Evolutionary conservation across 108 stramenopile species (phyloP).

Genomic region (Stephanodiscus triporus): DNA sequence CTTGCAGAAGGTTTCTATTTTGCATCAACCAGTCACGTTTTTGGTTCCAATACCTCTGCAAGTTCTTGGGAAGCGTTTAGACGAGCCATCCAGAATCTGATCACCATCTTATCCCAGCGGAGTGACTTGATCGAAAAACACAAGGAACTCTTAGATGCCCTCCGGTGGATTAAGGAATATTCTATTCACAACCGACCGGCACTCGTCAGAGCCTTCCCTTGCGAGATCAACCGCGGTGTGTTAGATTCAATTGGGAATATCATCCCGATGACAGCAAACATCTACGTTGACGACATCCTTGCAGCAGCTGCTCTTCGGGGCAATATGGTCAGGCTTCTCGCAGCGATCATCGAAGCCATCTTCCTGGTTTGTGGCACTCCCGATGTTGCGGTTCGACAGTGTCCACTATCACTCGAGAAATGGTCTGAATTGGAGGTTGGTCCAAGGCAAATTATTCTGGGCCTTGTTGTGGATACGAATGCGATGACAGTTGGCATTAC

Average conservation of each 20-base stretch:
- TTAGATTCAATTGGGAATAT: background rate
- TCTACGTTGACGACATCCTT: background rate
- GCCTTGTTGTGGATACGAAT: no score
- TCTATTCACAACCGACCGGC: background rate
- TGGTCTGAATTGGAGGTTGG: no score
- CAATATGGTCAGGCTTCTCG: no score
- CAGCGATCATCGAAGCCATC: background rate
- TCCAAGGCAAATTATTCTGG: no score
- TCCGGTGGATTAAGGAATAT: background rate
- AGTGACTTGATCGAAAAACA: background rate
- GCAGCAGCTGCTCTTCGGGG: no score
- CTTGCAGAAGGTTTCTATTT: background rate
- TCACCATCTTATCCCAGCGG: background rate
- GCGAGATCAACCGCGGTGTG: background rate
- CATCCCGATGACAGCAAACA: background rate
- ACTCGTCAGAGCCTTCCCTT: background rate
- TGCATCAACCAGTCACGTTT: background rate
- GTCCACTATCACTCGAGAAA: no score
- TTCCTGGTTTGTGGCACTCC: background rate
- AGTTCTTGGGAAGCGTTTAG: slow-evolving; percentile 1
- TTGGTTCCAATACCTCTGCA: background rate
- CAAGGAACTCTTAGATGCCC: background rate
- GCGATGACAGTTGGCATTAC: no score
- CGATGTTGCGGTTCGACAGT: no score
- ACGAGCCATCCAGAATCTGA: background rate